Percentiles rank a stretch among this genome's conserved stretches.
phyloP scores from a whole-genome alignment of 768 basidiomycete genomes.

The Boletus huronensis region DNA sequence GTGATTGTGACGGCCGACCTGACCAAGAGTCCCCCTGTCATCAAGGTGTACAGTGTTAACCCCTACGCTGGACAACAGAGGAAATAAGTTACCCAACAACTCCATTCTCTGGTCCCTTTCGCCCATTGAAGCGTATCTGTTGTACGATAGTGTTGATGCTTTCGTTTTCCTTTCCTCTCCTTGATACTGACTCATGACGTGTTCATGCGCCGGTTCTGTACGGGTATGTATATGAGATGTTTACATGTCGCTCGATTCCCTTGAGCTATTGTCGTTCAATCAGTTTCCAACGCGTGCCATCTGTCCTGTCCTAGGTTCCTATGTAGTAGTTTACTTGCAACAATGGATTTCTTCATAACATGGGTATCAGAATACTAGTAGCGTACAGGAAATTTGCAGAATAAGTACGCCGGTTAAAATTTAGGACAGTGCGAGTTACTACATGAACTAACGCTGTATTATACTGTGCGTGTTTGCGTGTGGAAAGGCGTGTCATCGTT shows the following conservation, averaged over 20 bases:
- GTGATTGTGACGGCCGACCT: constrained; percentile 94
- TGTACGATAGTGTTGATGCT: constrained; percentile 34
- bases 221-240: constrained; percentile 27
- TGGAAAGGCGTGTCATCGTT: not conserved
- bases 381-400: not conserved
- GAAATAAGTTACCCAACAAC: constrained; percentile 31
- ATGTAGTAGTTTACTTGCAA: constrained; percentile 25
- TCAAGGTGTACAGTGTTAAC: constrained; percentile 96
- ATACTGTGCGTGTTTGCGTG: not conserved
- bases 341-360: constrained; percentile 4
- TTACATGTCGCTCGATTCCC: constrained; percentile 21
- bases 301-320: constrained; percentile 17
- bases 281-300: constrained; percentile 14
- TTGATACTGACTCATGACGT: constrained; percentile 30
- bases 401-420: not conserved
- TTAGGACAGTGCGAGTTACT: not conserved
- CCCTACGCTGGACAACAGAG: constrained; percentile 62
- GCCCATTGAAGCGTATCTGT: constrained; percentile 10
- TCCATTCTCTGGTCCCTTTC: constrained; percentile 3
- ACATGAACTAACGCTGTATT: not conserved
- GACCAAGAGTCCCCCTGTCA: constrained; percentile 93
- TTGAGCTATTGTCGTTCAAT: constrained; percentile 13
- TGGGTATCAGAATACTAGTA: not conserved
- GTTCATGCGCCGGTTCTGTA: constrained; percentile 30
- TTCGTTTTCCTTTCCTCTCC: constrained; percentile 29